These are phyloP conservation scores for Massarina eburnea DNA, from an alignment of 2,329 filamentous ascomycete species.

Conservation along the genomic window DNA sequence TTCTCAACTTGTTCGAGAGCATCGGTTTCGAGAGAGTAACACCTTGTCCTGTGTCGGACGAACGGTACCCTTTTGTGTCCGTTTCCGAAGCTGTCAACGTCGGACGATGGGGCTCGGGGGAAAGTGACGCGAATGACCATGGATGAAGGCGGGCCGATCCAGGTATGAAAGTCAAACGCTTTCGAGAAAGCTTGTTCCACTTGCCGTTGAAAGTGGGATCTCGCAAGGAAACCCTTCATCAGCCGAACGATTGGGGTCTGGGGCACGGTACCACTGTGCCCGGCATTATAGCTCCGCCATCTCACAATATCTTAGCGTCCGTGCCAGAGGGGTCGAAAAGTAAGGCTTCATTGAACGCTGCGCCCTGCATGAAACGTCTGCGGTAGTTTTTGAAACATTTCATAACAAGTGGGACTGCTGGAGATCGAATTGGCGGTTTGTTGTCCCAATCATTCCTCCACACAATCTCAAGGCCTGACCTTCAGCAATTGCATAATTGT, in stretches of 20 bases:
- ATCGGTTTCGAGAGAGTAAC: background rate
- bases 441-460: background rate
- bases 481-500: background rate
- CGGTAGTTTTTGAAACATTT: background rate
- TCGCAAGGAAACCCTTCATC: background rate
- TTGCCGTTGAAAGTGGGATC: background rate
- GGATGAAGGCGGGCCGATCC: conserved; percentile 2
- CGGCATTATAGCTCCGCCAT: background rate
- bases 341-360: conserved; percentile 1
- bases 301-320: background rate
- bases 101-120: background rate
- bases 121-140: conserved; percentile 4
- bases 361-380: background rate
- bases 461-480: background rate
- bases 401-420: background rate
- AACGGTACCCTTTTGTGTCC: too few relatives aligned
- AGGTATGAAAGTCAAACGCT: background rate
- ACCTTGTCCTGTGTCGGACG: background rate
- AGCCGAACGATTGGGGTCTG: background rate
- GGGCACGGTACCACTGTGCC: background rate
- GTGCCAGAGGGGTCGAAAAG: background rate
- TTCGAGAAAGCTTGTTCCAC: background rate
- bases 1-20: background rate
- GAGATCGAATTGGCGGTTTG: conserved; percentile 1
- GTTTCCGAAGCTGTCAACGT: too few relatives aligned